Conservation (phyloP, 805 yeast genomes). For the Saccharomycopsis lassenensis region DNA sequence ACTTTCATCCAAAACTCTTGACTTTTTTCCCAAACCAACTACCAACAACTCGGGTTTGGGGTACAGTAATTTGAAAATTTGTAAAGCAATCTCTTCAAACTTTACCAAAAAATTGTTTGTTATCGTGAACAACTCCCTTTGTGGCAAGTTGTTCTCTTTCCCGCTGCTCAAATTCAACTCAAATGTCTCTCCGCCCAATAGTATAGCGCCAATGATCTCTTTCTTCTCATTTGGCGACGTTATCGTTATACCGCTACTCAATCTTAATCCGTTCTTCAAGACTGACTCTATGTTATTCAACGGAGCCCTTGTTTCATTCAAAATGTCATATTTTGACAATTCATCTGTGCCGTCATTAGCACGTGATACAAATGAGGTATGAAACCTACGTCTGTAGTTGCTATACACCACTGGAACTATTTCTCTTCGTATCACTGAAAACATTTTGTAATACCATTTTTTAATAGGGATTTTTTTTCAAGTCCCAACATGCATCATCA, state of each 20-base stretch:
- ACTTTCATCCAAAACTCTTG: slow-evolving; percentile 50
- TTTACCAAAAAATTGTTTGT: slow-evolving; percentile 46
- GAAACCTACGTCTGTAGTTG: too few species aligned
- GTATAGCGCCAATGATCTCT: slow-evolving; percentile 34
- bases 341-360: too few species aligned
- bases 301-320: too few species aligned
- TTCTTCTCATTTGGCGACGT: slow-evolving; percentile 30
- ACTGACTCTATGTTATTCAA: slow-evolving; percentile 41
- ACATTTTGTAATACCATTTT: too few species aligned
- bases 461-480: too few species aligned
- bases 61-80: slow-evolving; percentile 42
- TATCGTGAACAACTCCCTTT: slow-evolving; percentile 23
- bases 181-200: slow-evolving; percentile 48
- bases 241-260: slow-evolving; percentile 42
- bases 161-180: slow-evolving; percentile 37
- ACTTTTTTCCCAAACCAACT: slow-evolving; percentile 56
- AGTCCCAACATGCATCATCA: too few species aligned
- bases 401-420: too few species aligned
- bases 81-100: slow-evolving; percentile 33
- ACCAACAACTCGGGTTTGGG: slow-evolving; percentile 74
- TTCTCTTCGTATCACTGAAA: too few species aligned
- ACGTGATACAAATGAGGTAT: too few species aligned
- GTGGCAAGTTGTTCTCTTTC: too few species aligned
- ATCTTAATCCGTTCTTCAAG: slow-evolving; percentile 45
- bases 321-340: too few species aligned